These are phyloP conservation scores for Pichia deserticola DNA, from an alignment of 805 yeast genomes.

Conservation along the genomic window DNA sequence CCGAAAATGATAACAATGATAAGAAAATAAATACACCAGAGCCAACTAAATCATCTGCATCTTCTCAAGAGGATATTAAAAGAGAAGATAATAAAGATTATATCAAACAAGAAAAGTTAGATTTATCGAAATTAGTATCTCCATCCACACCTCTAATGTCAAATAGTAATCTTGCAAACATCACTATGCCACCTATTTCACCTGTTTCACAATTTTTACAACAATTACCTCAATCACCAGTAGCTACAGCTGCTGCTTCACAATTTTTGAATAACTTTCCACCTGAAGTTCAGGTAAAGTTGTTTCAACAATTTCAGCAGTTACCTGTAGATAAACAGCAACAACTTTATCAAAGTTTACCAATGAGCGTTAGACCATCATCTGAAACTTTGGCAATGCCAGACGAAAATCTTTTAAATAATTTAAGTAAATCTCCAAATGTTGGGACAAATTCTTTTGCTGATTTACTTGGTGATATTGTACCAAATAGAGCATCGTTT, in stretches of 20 bases:
- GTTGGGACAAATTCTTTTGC: slow-evolving; percentile 1
- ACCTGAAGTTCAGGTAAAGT: slow-evolving; percentile 11
- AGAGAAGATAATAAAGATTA: too few relatives aligned
- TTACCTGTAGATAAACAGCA: slow-evolving; percentile 14
- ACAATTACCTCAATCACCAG: slow-evolving; percentile 9
- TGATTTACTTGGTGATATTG: slow-evolving; percentile 8
- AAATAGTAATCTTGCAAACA: not conserved
- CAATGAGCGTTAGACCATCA: slow-evolving; percentile 5
- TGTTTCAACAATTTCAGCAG: slow-evolving; percentile 12
- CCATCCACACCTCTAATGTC: slow-evolving; percentile 3
- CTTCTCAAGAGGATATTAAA: too few relatives aligned
- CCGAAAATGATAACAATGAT: not conserved
- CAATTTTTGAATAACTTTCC: slow-evolving; percentile 12
- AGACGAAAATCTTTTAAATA: not conserved
- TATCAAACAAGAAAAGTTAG: not conserved
- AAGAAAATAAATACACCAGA: not conserved
- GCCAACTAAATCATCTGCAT: too few relatives aligned
- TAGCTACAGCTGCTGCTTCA: slow-evolving; percentile 8
- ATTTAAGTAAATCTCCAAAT: not conserved
- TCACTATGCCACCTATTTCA: slow-evolving; percentile 6
- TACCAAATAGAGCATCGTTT: slow-evolving; percentile 5
- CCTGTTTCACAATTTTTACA: slow-evolving; percentile 11
- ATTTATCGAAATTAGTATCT: not conserved
- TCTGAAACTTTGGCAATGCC: not conserved
- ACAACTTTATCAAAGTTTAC: slow-evolving; percentile 11